Base-by-base conservation (phyloP, 768 basidiomycete species). In the Arthromyces matolae region DNA sequence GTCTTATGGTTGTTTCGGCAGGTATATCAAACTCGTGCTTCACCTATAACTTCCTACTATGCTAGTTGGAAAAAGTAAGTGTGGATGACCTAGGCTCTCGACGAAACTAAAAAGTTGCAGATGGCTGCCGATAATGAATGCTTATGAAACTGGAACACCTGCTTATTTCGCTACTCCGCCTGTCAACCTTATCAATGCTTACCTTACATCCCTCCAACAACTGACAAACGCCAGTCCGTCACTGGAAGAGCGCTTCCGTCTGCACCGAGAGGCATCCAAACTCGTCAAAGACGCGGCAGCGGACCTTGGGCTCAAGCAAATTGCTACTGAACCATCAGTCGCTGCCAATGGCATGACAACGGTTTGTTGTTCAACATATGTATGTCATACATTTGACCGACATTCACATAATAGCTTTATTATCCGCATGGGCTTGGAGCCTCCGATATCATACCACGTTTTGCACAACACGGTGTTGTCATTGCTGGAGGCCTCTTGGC, bases 291-390 rank as follows among this genome's bases (percentile, higher is more conserved):
- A 77, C 5, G 78, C 81, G 1, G 82, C 83, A 4, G 61, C 68
- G 34, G 72, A 69, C 18, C 71, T 95, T 34, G 93, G 92, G 2
- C 71, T 97, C 56, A 83, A 71, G 59, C 81, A 82, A 58, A 73
- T 98, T 7, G 81, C 94, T 7, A 60, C 79, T 9, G 70, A 76
- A 22, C 71, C 80, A 1, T 69, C 74, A 2, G 75, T 79, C 49
- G 77, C 86, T 14, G 94, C 96, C 3, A 95, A 94, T 61, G 94
- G 95, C 32, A 97, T 99, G 96, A 89, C 87, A 5, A 94, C 93
- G 33, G 83, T 90, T 59, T 53, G 72, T 60, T 32, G 16, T 10
- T 23, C 10, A 37, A 32, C 38, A 37, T 24, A 14, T n/a, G 20
- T 10, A 8, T 41, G n/a, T n/a, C n/a, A n/a, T 8, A 29, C 22